Base-by-base conservation (phyloP, 441 rosid genomes). In the Croton setiger region DNA sequence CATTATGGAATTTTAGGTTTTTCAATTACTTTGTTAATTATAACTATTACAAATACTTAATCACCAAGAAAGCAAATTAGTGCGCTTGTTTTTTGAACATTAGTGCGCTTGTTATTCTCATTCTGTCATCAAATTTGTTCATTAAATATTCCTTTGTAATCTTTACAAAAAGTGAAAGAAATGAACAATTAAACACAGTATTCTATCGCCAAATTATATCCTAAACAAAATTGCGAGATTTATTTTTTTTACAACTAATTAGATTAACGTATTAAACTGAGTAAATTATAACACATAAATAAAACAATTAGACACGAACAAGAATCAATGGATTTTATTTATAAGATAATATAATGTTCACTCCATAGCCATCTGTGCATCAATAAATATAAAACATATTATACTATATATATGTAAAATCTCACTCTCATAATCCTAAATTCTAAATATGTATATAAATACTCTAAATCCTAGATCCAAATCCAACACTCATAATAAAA, bases 401-500 rank as follows among this genome's bases (percentile, higher is more conserved):
- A 27, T 27, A 27, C n/a, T 27, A 57, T 53, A 3, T 14, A 43
- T 12, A 15, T 13, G 23, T 41, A 41, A 21, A 67, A 17, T 54
- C 17, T 59, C 69, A 21, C 44, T 69, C 77, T n/a, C 60, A 9
- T 21, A 53, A 35, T 45, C 57, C 70, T 74, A 60, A 71, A 66
- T 49, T 64, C 31, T 47, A 33, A 15, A 55, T 3, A 37, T 49
- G 6, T 10, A 52, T 10, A 35, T 18, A 27, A 21, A 10, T 21
- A 27, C 17, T 7, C 3, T 49, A 20, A 35, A 7, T 14, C 73
- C 73, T 39, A 27, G 60, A 44, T 63, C 48, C 51, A 33, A 8
- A 56, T 10, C 17, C 15, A 10, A 23, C 63, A 62, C 36, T 18
- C 61, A 64, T 18, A 17, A 48, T 4, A 39, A 63, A 67, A 23